Evolutionary conservation across 75 land plant species (phyloP), one percentile per base, ranked within the genome.

Genomic region (Selaginella tamariscina): DNA sequence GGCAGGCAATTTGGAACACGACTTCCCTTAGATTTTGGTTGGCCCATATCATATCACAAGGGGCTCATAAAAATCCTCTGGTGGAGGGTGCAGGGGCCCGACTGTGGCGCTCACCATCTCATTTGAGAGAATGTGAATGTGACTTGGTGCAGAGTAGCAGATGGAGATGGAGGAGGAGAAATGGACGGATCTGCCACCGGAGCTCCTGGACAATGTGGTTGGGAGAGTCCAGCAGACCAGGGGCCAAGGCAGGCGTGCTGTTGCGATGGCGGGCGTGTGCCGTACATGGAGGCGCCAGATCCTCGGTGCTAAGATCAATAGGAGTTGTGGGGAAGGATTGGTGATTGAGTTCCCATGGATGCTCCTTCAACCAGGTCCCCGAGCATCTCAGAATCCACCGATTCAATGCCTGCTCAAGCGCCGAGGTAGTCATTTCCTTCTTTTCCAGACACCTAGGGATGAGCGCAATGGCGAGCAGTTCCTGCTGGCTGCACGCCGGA

Each of bases 241-340:
- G 15, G 49, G 49, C 49, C 49, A 39, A 39, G 56, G 21, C 31
- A 31, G 73, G 24, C 23, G 73, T 27, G 68, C 54, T 24, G 73
- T 72, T 29, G 73, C 73, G 21, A 8, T 72, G 27, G 70, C 69
- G 1, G 73, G 69, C 15, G 68, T 65, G 1, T 72, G 73, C 31
- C 24, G 73, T 27, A 31, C 68, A 18, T 72, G 73, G 73, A 62
- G 73, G 28, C 68, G 24, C 23, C 26, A 57, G 33, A 31, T 71
- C 23, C 72, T 39, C 15, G 49, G 49, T 15, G 5, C 15, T 15
- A 15, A 5, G 11, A 5, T 5, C 11, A 5, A 15, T 5, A 5
- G 15, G 49, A 15, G 49, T 39, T 5, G 49, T 15, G 15, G 15
- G 20, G 33, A 33, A 57, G 72, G 13, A 1, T 54, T n/a, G 18